Base-by-base conservation (phyloP, 2,329 filamentous ascomycete genomes). In the Macrophomina phaseolina region DNA sequence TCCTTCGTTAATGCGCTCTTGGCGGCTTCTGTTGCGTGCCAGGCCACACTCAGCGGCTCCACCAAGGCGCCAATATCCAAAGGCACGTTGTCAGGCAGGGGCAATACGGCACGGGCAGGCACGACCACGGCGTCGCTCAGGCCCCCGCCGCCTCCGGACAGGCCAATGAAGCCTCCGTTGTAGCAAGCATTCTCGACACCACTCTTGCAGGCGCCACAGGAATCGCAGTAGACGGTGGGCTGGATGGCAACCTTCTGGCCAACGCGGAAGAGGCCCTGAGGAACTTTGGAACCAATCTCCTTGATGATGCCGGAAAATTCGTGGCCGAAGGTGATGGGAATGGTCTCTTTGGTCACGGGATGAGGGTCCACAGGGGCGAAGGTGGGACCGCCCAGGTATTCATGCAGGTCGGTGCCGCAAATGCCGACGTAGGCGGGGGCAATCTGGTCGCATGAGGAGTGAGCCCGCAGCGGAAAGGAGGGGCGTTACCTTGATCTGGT, bases 241-340 rank as follows among this genome's bases (percentile, higher is more conserved):
- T 87, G 85, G 3, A 90, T 81, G 5, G 83, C 85, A 18, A 89
- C 87, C 48, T 55, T 62, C 36, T 90, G 84, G 1, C 88, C 88
- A 1, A 84, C 73, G 51, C 81, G 78, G 56, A 89, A 77, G 9
- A 74, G 73, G 8, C 74, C 73, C 18, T 36, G 23, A 0, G 71
- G 75, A 1, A 87, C 83, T 1, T 77, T 81, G 0, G 79, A 71
- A 0, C 88, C 88, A n/a, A 90, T 77, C 69, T 89, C 86, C 11
- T 83, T 80, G 38, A 91, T 79, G 1, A 83, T 82, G 11, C 88
- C 89, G 3, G 83, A 85, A 75, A 90, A 88, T 72, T 91, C 89
- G 72, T 91, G 89, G 32, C 89, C 89, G 9, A 90, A 79, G 0
- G 83, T 87, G 9, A 90, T 81, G 3, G 88, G 89, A 42, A 87